Base-by-base conservation (phyloP, 2,329 filamentous ascomycete genomes). In the Colletotrichum sp. region DNA sequence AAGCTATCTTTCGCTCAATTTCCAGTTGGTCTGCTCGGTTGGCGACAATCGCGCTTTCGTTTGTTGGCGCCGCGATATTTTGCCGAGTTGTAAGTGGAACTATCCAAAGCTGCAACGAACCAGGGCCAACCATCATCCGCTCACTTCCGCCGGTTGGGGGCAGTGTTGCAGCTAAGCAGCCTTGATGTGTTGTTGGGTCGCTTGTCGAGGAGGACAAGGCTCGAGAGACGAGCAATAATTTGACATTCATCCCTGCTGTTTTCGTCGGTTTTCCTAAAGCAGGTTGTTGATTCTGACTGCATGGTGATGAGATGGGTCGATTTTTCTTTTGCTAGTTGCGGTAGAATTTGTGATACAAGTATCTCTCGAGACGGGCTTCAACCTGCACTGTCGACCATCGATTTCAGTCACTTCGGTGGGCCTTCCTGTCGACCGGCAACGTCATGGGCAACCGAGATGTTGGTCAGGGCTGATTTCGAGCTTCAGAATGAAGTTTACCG, bases 21-120 rank as follows among this genome's bases (percentile, higher is more conserved):
- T 62, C 67, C 36, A 44, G 67, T 66, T 64, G 44, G 24, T 28
- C 34, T 73, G 34, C 32, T 36, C 16, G 21, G 49, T 21, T 13
- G 57, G 57, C 70, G 74, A 72, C 64, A 73, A 69, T 44, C 32
- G 75, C 66, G 71, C 52, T 52, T 66, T 71, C 28, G 36, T 74
- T 49, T 39, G 65, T 69, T 67, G 55, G 64, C 68, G 49, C 75
- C 63, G 70, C 71, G 62, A 67, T 52, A 36, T 57, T 30, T 76
- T 63, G 63, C 63, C 62, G 62, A 30, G 55, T 66, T 69, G 57
- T 69, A 44, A 24, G 64, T 76, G 70, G 63, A 13, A 44, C 36
- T 66, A 57, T 55, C 64, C 34, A 52, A 26, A 63, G 57, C 68
- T 60, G n/a, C 24, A 49, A 60, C 72, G n/a, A 55, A 32, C 55